A percentile compares a stretch with the other conserved stretches of the same genome.
Conservation (phyloP, 2,329 filamentous ascomycete species). For the Canariomyces notabilis region DNA sequence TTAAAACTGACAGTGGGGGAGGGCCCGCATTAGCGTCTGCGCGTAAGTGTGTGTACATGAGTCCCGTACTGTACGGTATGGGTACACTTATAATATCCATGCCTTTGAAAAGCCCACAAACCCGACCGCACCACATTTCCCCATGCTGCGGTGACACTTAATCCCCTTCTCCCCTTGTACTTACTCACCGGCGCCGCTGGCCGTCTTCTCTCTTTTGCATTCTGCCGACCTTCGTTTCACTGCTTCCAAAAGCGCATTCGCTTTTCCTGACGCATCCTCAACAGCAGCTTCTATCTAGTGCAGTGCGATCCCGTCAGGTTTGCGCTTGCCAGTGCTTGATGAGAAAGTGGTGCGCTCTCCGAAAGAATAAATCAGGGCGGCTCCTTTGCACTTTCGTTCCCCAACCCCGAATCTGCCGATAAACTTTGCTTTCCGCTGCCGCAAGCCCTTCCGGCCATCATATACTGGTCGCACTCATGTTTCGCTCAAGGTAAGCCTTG, state of each 20-base stretch:
- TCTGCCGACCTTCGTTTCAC: constrained; percentile 21
- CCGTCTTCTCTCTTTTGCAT: constrained; percentile 18
- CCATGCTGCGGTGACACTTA: constrained; percentile 3
- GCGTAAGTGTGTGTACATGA: constrained; percentile 16
- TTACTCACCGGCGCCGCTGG: constrained; percentile 6
- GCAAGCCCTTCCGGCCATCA: neutral
- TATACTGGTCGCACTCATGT: constrained; percentile 17
- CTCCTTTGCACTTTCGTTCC: neutral
- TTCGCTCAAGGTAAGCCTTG: constrained; percentile 20
- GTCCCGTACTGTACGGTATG: too few species aligned
- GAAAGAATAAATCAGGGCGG: neutral
- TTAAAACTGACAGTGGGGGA: constrained; percentile 16
- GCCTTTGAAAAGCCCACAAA: too few species aligned
- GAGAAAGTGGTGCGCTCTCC: neutral
- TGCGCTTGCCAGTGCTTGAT: neutral
- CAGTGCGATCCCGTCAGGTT: neutral
- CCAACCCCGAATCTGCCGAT: neutral
- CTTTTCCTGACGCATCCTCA: constrained; percentile 1
- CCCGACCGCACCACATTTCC: constrained; percentile 12
- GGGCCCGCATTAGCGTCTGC: constrained; percentile 19
- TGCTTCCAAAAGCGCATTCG: neutral
- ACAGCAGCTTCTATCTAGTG: neutral
- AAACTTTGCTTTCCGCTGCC: neutral
- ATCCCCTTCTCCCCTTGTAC: neutral
- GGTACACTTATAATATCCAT: too few species aligned